A percentile compares a stretch with the other conserved stretches of the same genome.
These are phyloP conservation scores for Eucommia ulmoides DNA, from an alignment of 257 asterid genomes.

Conservation along the genomic window DNA sequence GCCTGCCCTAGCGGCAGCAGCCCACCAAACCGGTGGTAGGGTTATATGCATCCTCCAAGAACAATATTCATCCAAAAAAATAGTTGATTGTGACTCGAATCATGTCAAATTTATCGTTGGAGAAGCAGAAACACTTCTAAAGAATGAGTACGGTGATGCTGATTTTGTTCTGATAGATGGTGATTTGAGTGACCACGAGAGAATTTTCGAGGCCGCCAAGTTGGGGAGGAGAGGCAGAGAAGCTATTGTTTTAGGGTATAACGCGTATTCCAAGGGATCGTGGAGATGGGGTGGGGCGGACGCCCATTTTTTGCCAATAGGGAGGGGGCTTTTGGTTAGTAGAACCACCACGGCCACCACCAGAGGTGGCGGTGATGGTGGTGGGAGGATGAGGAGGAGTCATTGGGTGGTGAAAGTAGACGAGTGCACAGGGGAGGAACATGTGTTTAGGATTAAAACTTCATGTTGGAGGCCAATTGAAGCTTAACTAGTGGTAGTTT, in stretches of 20 bases:
- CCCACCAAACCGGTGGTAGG: constrained; percentile 75
- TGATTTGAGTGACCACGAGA: constrained; percentile 44
- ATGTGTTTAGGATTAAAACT: constrained; percentile 50
- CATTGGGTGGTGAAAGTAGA: constrained; percentile 45
- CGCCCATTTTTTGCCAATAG: constrained; percentile 64
- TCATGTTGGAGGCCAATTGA: constrained; percentile 28
- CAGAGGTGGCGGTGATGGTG: not conserved
- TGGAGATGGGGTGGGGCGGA: constrained; percentile 42
- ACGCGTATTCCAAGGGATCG: constrained; percentile 53
- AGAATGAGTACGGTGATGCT: constrained; percentile 24
- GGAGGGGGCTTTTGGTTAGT: constrained; percentile 59
- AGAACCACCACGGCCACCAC: constrained; percentile 19
- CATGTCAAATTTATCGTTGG: constrained; percentile 39
- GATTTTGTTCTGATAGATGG: constrained; percentile 73
- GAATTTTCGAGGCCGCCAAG: constrained; percentile 28
- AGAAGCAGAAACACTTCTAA: constrained; percentile 29
- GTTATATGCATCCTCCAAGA: constrained; percentile 53
- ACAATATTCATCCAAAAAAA: constrained; percentile 24
- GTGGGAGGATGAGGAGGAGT: constrained; percentile 29
- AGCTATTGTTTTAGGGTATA: constrained; percentile 45
- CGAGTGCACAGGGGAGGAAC: constrained; percentile 63
- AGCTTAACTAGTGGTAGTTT: no score
- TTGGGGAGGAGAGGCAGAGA: constrained; percentile 14
- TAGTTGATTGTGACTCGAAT: constrained; percentile 16
- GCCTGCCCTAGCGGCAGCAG: constrained; percentile 59